Percentiles rank a stretch among this genome's conserved stretches.
phyloP scores from a whole-genome alignment of 192 early-diverging fungal genomes.

The Phycomyces blakesleeanus region DNA sequence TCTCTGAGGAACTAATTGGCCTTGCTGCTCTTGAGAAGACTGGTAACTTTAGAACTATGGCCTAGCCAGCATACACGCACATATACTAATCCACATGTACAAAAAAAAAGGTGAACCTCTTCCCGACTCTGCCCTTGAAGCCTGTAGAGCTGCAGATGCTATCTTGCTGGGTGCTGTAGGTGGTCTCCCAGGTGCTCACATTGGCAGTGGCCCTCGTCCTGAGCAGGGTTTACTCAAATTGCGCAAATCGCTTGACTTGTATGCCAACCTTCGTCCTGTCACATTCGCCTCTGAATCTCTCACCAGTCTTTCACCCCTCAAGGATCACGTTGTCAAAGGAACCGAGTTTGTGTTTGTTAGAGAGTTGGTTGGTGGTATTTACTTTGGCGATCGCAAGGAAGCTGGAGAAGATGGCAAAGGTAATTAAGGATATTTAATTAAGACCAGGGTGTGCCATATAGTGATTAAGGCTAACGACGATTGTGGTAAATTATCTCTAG shows the following conservation, averaged over 20 bases:
- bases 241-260: conserved; percentile 89
- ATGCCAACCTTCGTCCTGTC: conserved; percentile 96
- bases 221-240: conserved; percentile 92
- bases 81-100: no score
- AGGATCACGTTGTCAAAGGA: conserved; percentile 84
- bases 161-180: conserved; percentile 97
- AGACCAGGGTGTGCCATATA: no score
- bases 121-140: conserved; percentile 76
- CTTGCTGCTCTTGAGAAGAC: conserved; percentile 88
- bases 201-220: conserved; percentile 76
- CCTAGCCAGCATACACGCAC: no score
- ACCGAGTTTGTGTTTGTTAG: conserved; percentile 91
- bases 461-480: conserved; percentile 1
- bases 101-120: conserved; percentile 52
- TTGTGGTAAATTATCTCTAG: no score
- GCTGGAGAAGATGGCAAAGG: conserved; percentile 75
- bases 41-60: conserved; percentile 42
- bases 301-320: conserved; percentile 82
- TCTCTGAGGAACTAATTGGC: conserved; percentile 83
- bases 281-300: conserved; percentile 84
- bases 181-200: conserved; percentile 72
- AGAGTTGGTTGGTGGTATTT: conserved; percentile 96
- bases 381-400: conserved; percentile 93
- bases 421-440: conserved; percentile 18
- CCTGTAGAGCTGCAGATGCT: conserved; percentile 81